These are phyloP conservation scores for Blastobotrys parvus DNA, from an alignment of 805 yeast genomes.

Conservation along the genomic window DNA sequence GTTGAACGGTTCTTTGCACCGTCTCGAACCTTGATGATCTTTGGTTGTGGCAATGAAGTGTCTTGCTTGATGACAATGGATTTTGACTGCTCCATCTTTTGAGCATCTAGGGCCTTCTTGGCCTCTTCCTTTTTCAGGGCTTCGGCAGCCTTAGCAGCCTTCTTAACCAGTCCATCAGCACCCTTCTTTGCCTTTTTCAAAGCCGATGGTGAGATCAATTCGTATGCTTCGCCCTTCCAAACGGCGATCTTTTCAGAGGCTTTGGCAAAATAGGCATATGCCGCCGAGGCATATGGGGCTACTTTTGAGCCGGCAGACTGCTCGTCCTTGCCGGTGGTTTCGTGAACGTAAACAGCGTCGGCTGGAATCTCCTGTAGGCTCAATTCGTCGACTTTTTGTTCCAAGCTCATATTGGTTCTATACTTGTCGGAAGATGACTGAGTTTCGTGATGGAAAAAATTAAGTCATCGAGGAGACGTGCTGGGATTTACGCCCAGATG, in stretches of 20 bases:
- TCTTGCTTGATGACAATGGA: slow-evolving; percentile 72
- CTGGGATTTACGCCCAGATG: background rate
- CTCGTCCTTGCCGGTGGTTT: slow-evolving; percentile 59
- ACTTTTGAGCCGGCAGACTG: slow-evolving; percentile 54
- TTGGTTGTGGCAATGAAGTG: slow-evolving; percentile 59
- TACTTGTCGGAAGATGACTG: background rate
- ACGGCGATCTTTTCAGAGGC: slow-evolving; percentile 35
- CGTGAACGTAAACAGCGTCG: slow-evolving; percentile 55
- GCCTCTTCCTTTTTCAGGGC: slow-evolving; percentile 45
- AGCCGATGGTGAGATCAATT: slow-evolving; percentile 81
- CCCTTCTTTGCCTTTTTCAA: slow-evolving; percentile 95
- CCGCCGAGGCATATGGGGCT: slow-evolving; percentile 71
- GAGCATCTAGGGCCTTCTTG: slow-evolving; percentile 62
- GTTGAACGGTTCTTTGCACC: slow-evolving; percentile 48
- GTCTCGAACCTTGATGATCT: slow-evolving; percentile 53
- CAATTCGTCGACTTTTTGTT: slow-evolving; percentile 14
- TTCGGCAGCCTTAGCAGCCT: slow-evolving; percentile 54
- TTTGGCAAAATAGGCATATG: slow-evolving; percentile 65
- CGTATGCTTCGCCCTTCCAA: slow-evolving; percentile 59
- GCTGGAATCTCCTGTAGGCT: slow-evolving; percentile 9
- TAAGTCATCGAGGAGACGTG: background rate
- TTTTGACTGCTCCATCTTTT: slow-evolving; percentile 69
- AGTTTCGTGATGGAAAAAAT: background rate
- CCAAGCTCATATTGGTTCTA: slow-evolving; percentile 1
- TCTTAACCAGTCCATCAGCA: slow-evolving; percentile 82